Conservation (phyloP, 306 rosid genomes). For the Inga leiocalycina region DNA sequence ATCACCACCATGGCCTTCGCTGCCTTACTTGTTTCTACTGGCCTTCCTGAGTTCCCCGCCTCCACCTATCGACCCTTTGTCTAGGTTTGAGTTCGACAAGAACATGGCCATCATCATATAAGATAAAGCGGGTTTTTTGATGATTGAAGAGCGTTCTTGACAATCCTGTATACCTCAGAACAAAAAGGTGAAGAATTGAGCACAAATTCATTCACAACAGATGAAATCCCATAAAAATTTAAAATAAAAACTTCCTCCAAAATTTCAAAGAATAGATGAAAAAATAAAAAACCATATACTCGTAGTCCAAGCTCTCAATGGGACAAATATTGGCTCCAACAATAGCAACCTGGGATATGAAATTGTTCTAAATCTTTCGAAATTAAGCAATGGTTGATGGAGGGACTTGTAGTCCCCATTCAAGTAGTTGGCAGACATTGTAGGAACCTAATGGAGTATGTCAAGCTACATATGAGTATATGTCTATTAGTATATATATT, state of each 20-base stretch:
- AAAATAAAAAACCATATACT: slow-evolving; percentile 42
- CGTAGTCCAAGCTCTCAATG: slow-evolving; percentile 94
- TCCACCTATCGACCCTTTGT: too few species aligned
- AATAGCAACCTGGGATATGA: slow-evolving; percentile 85
- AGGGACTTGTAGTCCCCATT: slow-evolving; percentile 51
- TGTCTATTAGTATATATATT: not conserved
- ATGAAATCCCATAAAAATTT: not conserved
- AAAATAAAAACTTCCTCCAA: not conserved
- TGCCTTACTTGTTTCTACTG: too few species aligned
- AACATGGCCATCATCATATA: too few species aligned
- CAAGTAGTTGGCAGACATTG: slow-evolving; percentile 27
- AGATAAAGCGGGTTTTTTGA: too few species aligned
- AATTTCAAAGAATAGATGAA: not conserved
- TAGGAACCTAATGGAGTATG: not conserved
- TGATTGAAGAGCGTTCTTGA: slow-evolving; percentile 75
- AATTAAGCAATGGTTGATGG: slow-evolving; percentile 52
- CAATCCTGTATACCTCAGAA: slow-evolving; percentile 50
- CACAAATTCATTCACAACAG: not conserved
- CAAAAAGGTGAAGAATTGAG: not conserved
- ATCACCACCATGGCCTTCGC: too few species aligned
- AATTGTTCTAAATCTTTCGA: slow-evolving; percentile 50
- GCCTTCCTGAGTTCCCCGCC: too few species aligned
- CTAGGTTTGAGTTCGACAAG: too few species aligned
- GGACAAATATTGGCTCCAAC: slow-evolving; percentile 93
- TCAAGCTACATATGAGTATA: not conserved